Conservation (phyloP, 371 early-diverging fungal species). For the Mortierella sp. region DNA sequence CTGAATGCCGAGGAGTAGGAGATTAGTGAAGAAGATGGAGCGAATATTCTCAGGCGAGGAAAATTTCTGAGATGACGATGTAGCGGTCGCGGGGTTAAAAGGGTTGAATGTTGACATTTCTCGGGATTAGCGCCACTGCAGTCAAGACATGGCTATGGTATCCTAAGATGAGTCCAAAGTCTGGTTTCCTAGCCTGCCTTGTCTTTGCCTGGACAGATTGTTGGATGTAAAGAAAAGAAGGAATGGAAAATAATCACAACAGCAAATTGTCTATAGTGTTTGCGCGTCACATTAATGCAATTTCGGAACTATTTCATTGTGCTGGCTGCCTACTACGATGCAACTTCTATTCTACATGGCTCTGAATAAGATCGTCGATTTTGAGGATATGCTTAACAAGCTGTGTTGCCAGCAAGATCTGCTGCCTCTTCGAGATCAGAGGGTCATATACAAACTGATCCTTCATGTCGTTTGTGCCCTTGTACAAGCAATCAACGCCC, state of each 20-base stretch:
- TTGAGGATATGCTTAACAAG: slow-evolving; percentile 98
- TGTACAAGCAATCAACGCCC: slow-evolving; percentile 97
- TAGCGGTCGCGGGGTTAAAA: slow-evolving; percentile 1
- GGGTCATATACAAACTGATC: slow-evolving; percentile 98
- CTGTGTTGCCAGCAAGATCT: slow-evolving; percentile 98
- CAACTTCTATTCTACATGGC: slow-evolving; percentile 28
- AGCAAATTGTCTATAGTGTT: too few relatives aligned
- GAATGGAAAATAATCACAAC: neutral
- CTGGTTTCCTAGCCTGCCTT: neutral
- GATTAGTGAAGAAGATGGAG: slow-evolving; percentile 49
- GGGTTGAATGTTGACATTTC: slow-evolving; percentile 26
- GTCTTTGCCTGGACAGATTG: neutral
- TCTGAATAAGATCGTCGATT: slow-evolving; percentile 93
- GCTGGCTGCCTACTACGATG: neutral
- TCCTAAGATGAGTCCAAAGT: neutral
- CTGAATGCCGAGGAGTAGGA: slow-evolving; percentile 44
- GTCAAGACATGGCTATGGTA: slow-evolving; percentile 13
- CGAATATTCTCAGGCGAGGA: slow-evolving; percentile 42
- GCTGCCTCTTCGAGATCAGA: slow-evolving; percentile 98
- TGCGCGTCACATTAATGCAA: neutral
- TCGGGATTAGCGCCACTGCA: slow-evolving; percentile 10
- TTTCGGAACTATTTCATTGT: neutral
- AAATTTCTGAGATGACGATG: slow-evolving; percentile 7
- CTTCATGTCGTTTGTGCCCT: slow-evolving; percentile 97
- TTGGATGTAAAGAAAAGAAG: slow-evolving; percentile 1